Percentiles rank a stretch among this genome's conserved stretches.
phyloP scores from a whole-genome alignment of 2,329 filamentous ascomycete genomes.

The Biscogniauxia marginata region DNA sequence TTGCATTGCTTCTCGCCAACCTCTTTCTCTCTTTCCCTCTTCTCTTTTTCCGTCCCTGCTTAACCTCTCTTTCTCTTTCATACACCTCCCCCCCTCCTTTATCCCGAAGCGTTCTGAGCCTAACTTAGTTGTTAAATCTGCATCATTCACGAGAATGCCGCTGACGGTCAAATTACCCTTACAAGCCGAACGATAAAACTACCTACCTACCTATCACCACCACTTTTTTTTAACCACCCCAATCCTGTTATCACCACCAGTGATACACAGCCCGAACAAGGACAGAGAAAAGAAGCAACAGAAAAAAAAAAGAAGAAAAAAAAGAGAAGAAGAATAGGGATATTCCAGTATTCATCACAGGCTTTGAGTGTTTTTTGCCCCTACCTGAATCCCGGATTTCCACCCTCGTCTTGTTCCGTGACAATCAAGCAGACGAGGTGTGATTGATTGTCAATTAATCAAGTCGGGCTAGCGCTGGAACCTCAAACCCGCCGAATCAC shows the following conservation, averaged over 20 bases:
- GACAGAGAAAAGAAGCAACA: neutral
- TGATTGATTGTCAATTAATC: neutral
- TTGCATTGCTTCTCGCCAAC: conserved; percentile 14
- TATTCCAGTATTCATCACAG: neutral
- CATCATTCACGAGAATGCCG: neutral
- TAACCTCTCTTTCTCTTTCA: neutral
- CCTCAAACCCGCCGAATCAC: neutral
- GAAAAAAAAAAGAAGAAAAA: neutral
- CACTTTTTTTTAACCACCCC: conserved; percentile 1
- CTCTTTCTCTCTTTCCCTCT: neutral
- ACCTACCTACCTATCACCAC: conserved; percentile 1
- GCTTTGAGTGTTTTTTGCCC: neutral
- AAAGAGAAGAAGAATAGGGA: neutral
- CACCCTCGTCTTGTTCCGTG: neutral
- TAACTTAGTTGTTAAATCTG: neutral
- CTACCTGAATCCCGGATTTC: neutral
- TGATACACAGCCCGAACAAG: neutral
- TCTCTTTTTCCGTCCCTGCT: neutral
- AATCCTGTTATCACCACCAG: conserved; percentile 2
- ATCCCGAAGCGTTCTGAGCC: neutral
- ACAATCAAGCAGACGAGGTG: neutral
- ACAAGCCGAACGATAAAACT: neutral
- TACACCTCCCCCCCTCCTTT: neutral
- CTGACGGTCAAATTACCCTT: conserved; percentile 1
- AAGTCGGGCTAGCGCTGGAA: neutral